These are phyloP conservation scores for Bombardia bombarda DNA, from an alignment of 495 filamentous ascomycete species.

Conservation along the genomic window DNA sequence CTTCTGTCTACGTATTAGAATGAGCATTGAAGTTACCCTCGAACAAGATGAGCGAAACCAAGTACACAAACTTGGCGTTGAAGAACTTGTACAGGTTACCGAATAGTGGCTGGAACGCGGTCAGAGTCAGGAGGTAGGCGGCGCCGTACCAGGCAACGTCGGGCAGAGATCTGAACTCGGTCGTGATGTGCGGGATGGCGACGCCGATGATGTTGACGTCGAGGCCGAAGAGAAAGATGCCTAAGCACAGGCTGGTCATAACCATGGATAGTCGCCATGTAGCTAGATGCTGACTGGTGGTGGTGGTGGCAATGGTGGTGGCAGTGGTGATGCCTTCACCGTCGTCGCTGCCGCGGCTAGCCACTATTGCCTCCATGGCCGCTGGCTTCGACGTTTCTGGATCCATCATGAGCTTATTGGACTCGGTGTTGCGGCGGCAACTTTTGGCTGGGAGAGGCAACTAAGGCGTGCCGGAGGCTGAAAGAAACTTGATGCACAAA, in stretches of 20 bases:
- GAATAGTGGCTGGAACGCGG: constrained; percentile 36
- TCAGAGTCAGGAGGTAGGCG: constrained; percentile 42
- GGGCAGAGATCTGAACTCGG: constrained; percentile 25
- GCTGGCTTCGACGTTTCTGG: neutral
- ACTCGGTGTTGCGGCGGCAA: no score
- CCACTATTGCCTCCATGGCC: neutral
- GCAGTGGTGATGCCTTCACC: neutral
- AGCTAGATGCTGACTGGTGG: neutral
- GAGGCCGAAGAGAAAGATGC: constrained; percentile 47
- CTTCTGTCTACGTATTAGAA: no score
- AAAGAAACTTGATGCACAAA: no score
- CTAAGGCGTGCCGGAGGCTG: no score
- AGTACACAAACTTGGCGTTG: constrained; percentile 31
- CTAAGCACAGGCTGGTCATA: constrained; percentile 16
- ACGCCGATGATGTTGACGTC: constrained; percentile 49
- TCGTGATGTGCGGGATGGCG: constrained; percentile 35
- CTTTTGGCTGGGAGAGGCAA: no score
- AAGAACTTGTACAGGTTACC: constrained; percentile 44
- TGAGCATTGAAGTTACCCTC: no score
- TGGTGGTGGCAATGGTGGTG: neutral
- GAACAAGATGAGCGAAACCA: constrained; percentile 30
- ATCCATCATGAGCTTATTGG: no score
- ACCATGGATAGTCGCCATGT: neutral
- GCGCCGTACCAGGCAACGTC: constrained; percentile 42
- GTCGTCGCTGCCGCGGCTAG: neutral